phyloP scores from a whole-genome alignment of 2,329 filamentous ascomycete species.

The Ilyonectria sp. region DNA sequence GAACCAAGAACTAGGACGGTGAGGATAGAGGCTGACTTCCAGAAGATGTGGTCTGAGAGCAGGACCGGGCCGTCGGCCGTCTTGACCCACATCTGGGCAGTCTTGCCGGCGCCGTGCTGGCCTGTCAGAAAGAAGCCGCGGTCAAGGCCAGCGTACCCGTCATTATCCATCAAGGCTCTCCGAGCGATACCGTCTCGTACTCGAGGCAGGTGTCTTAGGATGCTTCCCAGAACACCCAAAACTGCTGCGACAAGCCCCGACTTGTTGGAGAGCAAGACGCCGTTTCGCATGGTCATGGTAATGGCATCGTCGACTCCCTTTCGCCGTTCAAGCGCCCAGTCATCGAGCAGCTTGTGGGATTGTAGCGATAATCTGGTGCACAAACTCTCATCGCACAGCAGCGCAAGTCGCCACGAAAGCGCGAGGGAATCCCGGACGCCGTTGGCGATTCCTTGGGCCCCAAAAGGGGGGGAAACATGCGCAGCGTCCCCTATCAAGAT shows the following conservation, averaged over 20 bases:
- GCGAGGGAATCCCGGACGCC: conserved; percentile 53
- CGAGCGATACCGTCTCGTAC: not conserved
- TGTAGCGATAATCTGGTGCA: too few species aligned
- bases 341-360: not conserved
- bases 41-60: not conserved
- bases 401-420: conserved; percentile 30
- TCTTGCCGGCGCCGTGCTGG: not conserved
- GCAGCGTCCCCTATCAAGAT: conserved; percentile 64
- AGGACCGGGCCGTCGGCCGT: not conserved
- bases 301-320: not conserved
- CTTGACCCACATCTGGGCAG: not conserved
- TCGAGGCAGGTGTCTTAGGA: not conserved
- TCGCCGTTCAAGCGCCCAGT: not conserved
- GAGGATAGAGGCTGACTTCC: not conserved
- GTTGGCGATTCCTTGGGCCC: conserved; percentile 54
- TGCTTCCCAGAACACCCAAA: conserved; percentile 48
- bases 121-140: not conserved
- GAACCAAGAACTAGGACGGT: not conserved
- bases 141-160: not conserved
- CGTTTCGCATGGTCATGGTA: not conserved
- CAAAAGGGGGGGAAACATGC: conserved; percentile 66
- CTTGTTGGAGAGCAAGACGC: not conserved
- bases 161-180: too few species aligned
- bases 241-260: conserved; percentile 23
- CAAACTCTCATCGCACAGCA: not conserved